These are phyloP conservation scores for Wickerhamomyces kurtzmanii DNA, from an alignment of 805 yeast species.

Conservation along the genomic window DNA sequence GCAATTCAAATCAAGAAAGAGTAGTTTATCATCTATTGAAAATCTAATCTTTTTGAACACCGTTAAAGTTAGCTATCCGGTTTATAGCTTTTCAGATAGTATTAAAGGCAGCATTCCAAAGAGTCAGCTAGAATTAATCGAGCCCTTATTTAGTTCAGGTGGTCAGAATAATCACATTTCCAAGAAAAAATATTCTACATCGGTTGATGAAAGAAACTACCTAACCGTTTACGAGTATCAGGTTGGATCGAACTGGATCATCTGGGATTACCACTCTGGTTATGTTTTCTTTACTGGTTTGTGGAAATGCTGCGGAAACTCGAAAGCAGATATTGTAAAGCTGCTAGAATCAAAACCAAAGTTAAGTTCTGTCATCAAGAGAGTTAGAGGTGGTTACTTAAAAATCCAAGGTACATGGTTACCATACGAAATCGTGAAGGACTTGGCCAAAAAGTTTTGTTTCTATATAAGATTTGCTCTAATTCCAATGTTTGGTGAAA, in stretches of 20 bases:
- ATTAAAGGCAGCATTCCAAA: conserved; percentile 11
- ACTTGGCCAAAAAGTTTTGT: conserved; percentile 66
- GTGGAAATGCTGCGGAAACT: conserved; percentile 68
- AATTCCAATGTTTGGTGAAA: conserved; percentile 71
- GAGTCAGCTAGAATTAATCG: conserved; percentile 9
- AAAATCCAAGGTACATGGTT: conserved; percentile 95
- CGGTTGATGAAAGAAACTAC: conserved; percentile 61
- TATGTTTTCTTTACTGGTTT: conserved; percentile 82
- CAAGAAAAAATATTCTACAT: conserved; percentile 54
- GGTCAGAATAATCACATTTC: conserved; percentile 5
- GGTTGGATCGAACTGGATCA: conserved; percentile 61
- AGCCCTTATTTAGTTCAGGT: conserved; percentile 1
- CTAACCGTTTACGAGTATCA: conserved; percentile 65
- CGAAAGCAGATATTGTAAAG: conserved; percentile 71
- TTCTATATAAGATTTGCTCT: conserved; percentile 66
- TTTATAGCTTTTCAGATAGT: conserved; percentile 6
- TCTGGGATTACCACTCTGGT: conserved; percentile 83
- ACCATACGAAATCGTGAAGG: conserved; percentile 57
- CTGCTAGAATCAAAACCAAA: conserved; percentile 28
- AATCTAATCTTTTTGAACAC: conserved; percentile 8
- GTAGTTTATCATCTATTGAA: too few species aligned
- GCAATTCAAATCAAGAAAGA: too few species aligned
- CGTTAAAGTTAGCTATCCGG: conserved; percentile 10
- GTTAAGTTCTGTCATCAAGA: conserved; percentile 24
- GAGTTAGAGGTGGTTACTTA: conserved; percentile 84